phyloP scores from a whole-genome alignment of 345 rosid genomes.

The Salix viminalis region DNA sequence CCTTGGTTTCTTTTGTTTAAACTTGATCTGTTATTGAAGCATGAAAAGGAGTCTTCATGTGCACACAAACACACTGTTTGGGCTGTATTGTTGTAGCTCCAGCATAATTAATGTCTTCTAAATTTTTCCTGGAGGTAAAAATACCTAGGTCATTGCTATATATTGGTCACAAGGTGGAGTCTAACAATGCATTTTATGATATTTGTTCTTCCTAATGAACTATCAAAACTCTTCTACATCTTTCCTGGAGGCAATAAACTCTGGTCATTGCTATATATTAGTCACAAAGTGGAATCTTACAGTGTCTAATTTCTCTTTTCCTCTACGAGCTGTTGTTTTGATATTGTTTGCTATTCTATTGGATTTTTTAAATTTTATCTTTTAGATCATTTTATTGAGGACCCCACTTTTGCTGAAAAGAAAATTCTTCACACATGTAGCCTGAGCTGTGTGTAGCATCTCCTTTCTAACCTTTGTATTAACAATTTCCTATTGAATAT shows the following conservation, averaged over 20 bases:
- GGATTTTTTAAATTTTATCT: neutral
- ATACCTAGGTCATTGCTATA: no score
- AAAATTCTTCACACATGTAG: no score
- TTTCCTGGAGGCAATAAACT: no score
- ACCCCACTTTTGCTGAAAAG: neutral
- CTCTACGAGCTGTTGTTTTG: no score
- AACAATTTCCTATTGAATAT: no score
- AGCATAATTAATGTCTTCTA: neutral
- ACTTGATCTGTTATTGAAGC: slow-evolving; percentile 9
- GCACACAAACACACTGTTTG: neutral
- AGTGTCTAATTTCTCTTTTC: no score
- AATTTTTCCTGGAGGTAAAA: neutral
- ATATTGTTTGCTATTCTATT: no score
- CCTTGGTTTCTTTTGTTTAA: slow-evolving; percentile 7
- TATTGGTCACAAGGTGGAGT: neutral
- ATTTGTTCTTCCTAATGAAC: neutral
- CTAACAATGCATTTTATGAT: neutral
- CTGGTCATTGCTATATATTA: no score
- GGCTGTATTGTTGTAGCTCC: neutral
- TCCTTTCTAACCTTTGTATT: no score
- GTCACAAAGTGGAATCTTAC: no score
- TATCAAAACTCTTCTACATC: no score
- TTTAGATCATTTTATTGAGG: neutral
- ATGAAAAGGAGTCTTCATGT: neutral
- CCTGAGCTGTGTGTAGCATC: no score